These are phyloP conservation scores for Fagus crenata DNA, from an alignment of 306 rosid genomes.

Conservation along the genomic window DNA sequence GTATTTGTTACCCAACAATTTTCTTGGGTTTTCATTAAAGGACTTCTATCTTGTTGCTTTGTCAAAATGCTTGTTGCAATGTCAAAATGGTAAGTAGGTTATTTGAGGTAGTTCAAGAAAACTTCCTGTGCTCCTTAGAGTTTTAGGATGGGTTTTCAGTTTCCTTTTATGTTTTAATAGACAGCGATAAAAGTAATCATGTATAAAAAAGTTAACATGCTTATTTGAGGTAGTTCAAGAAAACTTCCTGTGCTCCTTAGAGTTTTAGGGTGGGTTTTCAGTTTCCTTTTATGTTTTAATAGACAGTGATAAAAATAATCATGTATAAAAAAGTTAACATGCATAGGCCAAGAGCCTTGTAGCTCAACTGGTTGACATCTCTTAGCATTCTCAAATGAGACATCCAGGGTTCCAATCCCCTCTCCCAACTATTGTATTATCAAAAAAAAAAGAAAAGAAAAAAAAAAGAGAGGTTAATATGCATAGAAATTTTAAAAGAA, in stretches of 20 bases:
- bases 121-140: constrained; percentile 3
- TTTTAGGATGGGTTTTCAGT: constrained; percentile 4
- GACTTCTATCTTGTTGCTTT: background rate
- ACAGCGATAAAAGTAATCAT: background rate
- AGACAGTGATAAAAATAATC: background rate
- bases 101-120: background rate
- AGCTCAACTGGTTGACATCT: too few relatives aligned
- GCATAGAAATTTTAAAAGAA: constrained; percentile 8
- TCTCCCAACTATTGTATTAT: too few relatives aligned
- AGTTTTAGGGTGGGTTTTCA: constrained; percentile 9
- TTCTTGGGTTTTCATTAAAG: background rate
- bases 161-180: background rate
- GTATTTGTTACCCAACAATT: background rate
- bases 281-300: background rate
- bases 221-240: background rate
- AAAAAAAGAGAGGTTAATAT: background rate
- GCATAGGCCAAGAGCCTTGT: background rate
- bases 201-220: background rate
- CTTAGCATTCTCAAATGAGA: too few relatives aligned
- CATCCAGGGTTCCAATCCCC: too few relatives aligned
- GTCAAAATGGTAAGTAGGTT: background rate
- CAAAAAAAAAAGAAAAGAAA: background rate
- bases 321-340: background rate
- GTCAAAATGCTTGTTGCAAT: background rate
- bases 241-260: constrained; percentile 1